phyloP scores from a whole-genome alignment of 495 filamentous ascomycete species.

The Penicillium paradoxum region DNA sequence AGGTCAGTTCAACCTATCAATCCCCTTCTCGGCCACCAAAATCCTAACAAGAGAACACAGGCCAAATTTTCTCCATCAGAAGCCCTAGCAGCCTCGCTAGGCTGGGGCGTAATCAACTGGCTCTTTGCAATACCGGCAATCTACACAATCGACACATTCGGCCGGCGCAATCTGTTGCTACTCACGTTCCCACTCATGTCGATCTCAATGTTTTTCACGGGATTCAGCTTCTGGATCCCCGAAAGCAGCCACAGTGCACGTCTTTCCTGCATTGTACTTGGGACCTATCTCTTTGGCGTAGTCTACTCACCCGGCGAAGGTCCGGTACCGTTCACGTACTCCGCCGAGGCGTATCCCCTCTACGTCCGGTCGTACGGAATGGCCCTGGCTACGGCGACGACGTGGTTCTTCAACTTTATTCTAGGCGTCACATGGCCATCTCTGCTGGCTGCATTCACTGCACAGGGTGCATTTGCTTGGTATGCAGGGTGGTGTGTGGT shows the following conservation, averaged over 20 bases:
- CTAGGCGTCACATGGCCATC: slow-evolving; percentile 53
- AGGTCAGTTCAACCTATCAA: background rate
- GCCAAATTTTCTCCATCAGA: slow-evolving; percentile 44
- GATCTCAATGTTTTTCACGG: slow-evolving; percentile 68
- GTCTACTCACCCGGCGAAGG: slow-evolving; percentile 78
- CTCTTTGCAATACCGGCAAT: slow-evolving; percentile 73
- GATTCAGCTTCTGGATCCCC: slow-evolving; percentile 75
- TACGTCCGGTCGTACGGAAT: slow-evolving; percentile 70
- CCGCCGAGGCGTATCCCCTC: slow-evolving; percentile 73
- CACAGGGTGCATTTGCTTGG: slow-evolving; percentile 50
- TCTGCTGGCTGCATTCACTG: slow-evolving; percentile 47
- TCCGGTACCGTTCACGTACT: slow-evolving; percentile 80
- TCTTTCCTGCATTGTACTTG: slow-evolving; percentile 57
- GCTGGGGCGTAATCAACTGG: slow-evolving; percentile 75
- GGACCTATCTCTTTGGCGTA: slow-evolving; percentile 70
- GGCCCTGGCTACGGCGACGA: slow-evolving; percentile 62
- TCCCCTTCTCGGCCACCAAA: background rate
- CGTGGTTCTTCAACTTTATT: slow-evolving; percentile 51
- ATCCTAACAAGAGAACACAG: slow-evolving; percentile 9
- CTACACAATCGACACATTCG: slow-evolving; percentile 79
- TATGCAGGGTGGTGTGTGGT: slow-evolving; percentile 52
- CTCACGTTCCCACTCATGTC: slow-evolving; percentile 75
- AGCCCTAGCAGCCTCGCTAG: slow-evolving; percentile 64
- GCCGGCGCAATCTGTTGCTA: slow-evolving; percentile 73
- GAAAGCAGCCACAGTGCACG: slow-evolving; percentile 37